Base-by-base conservation (phyloP, 2,329 filamentous ascomycete species). In the Monosporascus sp. region DNA sequence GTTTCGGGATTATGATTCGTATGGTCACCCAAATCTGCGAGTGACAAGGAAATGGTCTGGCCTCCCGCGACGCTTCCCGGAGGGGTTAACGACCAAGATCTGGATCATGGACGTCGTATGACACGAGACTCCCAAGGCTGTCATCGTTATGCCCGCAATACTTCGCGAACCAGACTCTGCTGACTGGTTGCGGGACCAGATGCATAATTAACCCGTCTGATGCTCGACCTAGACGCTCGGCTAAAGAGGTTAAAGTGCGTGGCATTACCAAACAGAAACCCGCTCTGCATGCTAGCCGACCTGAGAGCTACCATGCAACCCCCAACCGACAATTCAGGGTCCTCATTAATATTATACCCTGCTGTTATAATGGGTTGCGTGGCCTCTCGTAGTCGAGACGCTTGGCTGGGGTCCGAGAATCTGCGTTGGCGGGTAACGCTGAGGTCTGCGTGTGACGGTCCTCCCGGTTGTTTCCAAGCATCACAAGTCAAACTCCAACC, bases 181-280 rank as follows among this genome's bases (percentile, higher is more conserved):
- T 35, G 31, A 35, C 31, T 35, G 31, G 31, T 22, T 31, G 43
- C 22, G 22, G 43, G 43, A 46, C 43, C 43, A 24, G 43, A 15
- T 46, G 43, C 24, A 22, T 17, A 25, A 8, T 25, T 27, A 27
- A 6, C 43, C 24, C 22, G 24, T 46, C 24, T 46, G 24, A 14
- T 46, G 17, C 22, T 46, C 43, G 43, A 46, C 43, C 43, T 46
- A 46, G 43, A 46, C 22, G 41, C 43, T 46, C 63, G 63, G 63
- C 62, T 66, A 66, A 66, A 66, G 62, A 66, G 63, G 63, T 49
- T 66, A 66, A 66, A 66, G 43, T 50, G 53, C 44, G 51, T 41
- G 50, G 31, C 49, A 55, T 51, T 52, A 52, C 55, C 49, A 55
- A 56, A 60, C 41, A 54, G 44, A 55, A 54, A 57, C 53, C 55